These are phyloP conservation scores for Aspergillus costaricaensis DNA, from an alignment of 2,329 filamentous ascomycete genomes.

Conservation along the genomic window DNA sequence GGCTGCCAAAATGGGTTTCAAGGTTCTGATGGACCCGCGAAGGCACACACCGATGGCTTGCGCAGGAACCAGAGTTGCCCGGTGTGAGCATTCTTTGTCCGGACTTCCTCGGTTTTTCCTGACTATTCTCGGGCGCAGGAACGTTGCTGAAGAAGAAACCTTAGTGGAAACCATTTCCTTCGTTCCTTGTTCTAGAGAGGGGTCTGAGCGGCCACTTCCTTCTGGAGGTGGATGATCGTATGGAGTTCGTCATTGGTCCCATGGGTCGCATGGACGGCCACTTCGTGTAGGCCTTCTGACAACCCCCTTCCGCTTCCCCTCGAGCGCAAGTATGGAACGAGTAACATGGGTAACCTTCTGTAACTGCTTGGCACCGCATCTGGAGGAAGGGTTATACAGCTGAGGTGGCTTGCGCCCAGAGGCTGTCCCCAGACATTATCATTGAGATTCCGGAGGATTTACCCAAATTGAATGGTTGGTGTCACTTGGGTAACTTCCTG, in stretches of 20 bases:
- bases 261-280: background rate
- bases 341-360: background rate
- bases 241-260: background rate
- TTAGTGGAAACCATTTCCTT: constrained; percentile 10
- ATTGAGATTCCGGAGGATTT: background rate
- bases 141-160: constrained; percentile 7
- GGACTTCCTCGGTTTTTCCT: background rate
- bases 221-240: background rate
- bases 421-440: background rate
- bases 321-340: background rate
- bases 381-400: background rate
- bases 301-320: background rate
- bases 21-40: constrained; percentile 12
- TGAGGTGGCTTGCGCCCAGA: background rate
- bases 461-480: background rate
- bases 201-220: background rate
- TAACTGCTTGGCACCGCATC: background rate
- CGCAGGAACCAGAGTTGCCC: constrained; percentile 27
- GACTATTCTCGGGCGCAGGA: constrained; percentile 3
- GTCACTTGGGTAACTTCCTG: background rate
- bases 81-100: constrained; percentile 17
- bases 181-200: constrained; percentile 4
- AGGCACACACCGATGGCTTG: constrained; percentile 17
- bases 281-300: background rate
- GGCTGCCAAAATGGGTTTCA: constrained; percentile 14